Conservation (phyloP, 805 yeast genomes). For the Hanseniaspora lachancei region DNA sequence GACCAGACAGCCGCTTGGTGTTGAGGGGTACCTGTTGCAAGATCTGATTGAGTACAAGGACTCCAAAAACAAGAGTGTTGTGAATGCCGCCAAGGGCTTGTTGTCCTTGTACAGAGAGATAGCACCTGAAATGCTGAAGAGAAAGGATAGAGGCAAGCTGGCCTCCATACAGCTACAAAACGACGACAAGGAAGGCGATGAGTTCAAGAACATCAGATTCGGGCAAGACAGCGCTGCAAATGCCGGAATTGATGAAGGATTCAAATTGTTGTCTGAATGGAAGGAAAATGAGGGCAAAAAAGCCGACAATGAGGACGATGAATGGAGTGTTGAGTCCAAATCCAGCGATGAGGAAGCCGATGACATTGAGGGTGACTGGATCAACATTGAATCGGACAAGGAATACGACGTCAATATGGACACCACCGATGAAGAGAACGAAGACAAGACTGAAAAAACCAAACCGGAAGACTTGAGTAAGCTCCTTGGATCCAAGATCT, state of each 20-base stretch:
- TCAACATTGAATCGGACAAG: constrained; percentile 26
- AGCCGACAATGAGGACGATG: constrained; percentile 38
- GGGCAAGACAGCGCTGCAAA: constrained; percentile 54
- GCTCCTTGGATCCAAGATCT: constrained; percentile 57
- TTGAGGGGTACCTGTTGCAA: constrained; percentile 74
- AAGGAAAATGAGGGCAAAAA: constrained; percentile 37
- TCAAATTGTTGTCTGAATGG: constrained; percentile 85
- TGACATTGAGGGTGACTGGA: constrained; percentile 34
- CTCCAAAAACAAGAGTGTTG: constrained; percentile 85
- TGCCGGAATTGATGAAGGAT: constrained; percentile 72
- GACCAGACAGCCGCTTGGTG: constrained; percentile 87
- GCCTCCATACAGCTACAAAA: constrained; percentile 73
- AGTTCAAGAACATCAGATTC: constrained; percentile 35
- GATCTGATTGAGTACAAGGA: constrained; percentile 85
- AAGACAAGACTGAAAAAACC: constrained; percentile 14
- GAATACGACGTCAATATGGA: constrained; percentile 39
- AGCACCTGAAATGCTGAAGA: constrained; percentile 87
- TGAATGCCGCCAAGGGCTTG: constrained; percentile 84
- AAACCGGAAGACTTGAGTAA: constrained; percentile 36
- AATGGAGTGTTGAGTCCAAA: constrained; percentile 29
- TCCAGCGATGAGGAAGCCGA: constrained; percentile 26
- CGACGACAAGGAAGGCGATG: constrained; percentile 35
- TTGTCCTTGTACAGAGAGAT: constrained; percentile 80
- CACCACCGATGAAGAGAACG: constrained; percentile 29
- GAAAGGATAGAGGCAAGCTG: constrained; percentile 84